Conservation (phyloP, 139 green algal genomes). For the Yamagishiella unicocca region DNA sequence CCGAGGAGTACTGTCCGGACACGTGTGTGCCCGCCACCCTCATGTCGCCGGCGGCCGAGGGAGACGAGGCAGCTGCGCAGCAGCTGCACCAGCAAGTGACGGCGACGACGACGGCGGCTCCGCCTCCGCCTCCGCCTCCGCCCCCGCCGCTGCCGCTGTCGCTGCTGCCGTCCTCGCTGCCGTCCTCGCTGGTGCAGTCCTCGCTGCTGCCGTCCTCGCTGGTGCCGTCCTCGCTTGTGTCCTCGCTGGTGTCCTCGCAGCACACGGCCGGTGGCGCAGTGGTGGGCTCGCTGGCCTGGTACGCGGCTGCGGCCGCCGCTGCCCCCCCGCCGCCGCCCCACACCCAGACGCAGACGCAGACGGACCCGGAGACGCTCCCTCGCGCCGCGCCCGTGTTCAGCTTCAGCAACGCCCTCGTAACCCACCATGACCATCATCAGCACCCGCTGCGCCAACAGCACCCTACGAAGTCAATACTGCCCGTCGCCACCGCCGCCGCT, state of each 20-base stretch:
- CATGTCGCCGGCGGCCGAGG: not conserved
- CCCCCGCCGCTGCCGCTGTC: not conserved
- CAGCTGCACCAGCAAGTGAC: not conserved
- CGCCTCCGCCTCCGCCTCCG: not conserved
- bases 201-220: too few relatives aligned
- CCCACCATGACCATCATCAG: too few relatives aligned
- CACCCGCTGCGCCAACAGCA: not conserved
- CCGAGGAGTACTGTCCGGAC: not conserved
- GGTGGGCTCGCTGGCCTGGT: constrained; percentile 25
- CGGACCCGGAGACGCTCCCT: constrained; percentile 31
- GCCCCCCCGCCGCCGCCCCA: not conserved
- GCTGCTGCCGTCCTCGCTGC: not conserved
- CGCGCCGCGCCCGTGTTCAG: not conserved
- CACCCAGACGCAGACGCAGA: constrained; percentile 28
- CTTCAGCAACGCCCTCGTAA: too few relatives aligned
- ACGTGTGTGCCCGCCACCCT: constrained; percentile 20
- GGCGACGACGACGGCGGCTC: not conserved
- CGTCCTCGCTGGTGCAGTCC: constrained; percentile 30
- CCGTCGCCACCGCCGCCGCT: not conserved
- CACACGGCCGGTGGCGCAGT: not conserved
- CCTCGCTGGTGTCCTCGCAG: too few relatives aligned
- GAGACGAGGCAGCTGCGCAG: not conserved
- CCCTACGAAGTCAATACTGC: not conserved
- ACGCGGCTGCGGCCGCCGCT: not conserved
- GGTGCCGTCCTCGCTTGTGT: too few relatives aligned